phyloP scores from a whole-genome alignment of 257 asterid species.

The Solanum chaucha region DNA sequence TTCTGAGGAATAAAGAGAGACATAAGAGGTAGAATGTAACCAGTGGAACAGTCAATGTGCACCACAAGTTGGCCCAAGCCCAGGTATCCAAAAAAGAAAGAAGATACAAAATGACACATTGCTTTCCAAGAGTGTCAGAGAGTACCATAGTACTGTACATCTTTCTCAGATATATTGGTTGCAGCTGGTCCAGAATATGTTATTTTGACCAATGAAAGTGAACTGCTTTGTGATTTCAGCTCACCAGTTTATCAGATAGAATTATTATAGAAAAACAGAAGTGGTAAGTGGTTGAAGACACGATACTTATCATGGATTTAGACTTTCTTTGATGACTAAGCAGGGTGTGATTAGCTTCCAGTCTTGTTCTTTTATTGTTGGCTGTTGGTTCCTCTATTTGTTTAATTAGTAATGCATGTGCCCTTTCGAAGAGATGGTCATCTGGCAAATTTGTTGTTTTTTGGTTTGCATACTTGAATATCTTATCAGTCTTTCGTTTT shows the following conservation, averaged over 20 bases:
- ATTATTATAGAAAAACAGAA: not conserved
- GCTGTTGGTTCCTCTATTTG: not conserved
- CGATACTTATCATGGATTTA: not conserved
- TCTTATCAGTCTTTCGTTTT: not conserved
- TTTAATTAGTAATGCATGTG: not conserved
- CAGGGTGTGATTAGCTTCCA: not conserved
- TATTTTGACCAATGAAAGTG: not conserved
- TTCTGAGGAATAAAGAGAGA: not conserved
- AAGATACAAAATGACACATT: not conserved
- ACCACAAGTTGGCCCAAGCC: not conserved
- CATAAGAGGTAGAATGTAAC: not conserved
- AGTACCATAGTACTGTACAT: not conserved
- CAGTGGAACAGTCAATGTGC: not conserved
- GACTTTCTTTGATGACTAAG: not conserved
- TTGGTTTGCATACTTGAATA: not conserved
- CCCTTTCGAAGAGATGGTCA: not conserved
- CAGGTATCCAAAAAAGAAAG: not conserved
- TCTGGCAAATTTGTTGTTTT: not conserved
- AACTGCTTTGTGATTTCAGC: not conserved
- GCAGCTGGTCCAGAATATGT: not conserved
- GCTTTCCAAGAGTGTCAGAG: not conserved
- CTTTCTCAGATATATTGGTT: not conserved
- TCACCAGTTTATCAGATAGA: not conserved
- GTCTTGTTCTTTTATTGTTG: not conserved
- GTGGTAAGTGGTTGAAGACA: not conserved